Evolutionary conservation across 179 eudicot genomes (phyloP), one percentile per base, ranked within the genome.

Genomic region (Silene noctiflora): DNA sequence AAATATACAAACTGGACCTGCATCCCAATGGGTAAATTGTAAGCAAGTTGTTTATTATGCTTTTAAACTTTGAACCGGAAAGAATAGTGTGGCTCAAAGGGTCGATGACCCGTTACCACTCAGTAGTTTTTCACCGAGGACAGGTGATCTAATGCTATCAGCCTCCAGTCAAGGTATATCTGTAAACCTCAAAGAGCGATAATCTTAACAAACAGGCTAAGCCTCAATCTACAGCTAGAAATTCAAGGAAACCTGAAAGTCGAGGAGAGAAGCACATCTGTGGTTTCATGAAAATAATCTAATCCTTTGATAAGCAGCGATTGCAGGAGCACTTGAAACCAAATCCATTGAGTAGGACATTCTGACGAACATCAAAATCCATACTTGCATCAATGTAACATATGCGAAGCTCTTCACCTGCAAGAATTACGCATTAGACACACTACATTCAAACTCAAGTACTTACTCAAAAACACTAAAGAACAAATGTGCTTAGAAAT

Each of bases 341-440:
- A 76, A 90, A 94, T 14, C 98, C 98, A 35, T 84, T 46, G 4
- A 64, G 80, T 56, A 94, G 89, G 79, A 94, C 53, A 1, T 75
- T 73, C 77, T 90, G 90, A 10, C 98, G 96, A 77, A 92, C 92
- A 39, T 86, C 83, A 44, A 73, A 79, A 75, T 85, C 90, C 96
- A 94, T 88, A 81, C 98, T 94, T 39, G 98, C 93, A 82, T 94
- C 98, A 63, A 94, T 92, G 71, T 94, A 94, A 79, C 98, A 94
- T 85, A 94, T 94, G 72, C 94, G 80, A 79, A 94, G 81, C 84
- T 94, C 98, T 86, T 94, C 98, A 66, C 87, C 98, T 94, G 87
- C 75, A 76, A 56, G 24, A 67, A 77, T 69, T 81, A 67, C 17
- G 63, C 39, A 61, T 21, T 10, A 58, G 17, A 44, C 4, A 14